phyloP scores from a whole-genome alignment of 257 asterid genomes.

The Thymus mandschuricus region DNA sequence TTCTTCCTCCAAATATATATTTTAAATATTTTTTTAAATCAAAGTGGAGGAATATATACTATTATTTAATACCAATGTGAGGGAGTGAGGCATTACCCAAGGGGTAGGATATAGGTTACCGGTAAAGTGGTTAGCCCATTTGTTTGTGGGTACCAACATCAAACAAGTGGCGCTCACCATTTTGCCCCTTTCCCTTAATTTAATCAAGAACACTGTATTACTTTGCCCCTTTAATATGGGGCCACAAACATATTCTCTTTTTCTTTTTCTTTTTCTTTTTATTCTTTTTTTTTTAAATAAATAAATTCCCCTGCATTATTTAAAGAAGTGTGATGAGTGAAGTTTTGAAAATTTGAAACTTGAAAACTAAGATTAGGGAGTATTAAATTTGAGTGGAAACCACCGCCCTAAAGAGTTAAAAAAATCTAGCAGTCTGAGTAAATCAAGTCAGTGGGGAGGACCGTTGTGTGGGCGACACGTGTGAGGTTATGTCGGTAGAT shows the following conservation, averaged over 20 bases:
- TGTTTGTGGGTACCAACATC: background rate
- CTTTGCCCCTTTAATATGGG: background rate
- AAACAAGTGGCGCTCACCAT: slow-evolving; percentile 7
- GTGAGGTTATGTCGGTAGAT: background rate
- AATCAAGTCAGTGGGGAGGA: background rate
- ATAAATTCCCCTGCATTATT: background rate
- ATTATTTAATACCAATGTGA: too few species aligned
- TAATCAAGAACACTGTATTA: background rate
- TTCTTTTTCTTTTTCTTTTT: background rate
- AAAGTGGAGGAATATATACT: too few species aligned
- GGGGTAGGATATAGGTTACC: too few species aligned
- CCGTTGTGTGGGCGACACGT: background rate
- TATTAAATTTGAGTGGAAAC: background rate
- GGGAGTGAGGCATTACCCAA: too few species aligned
- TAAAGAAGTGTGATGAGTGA: slow-evolving; percentile 3
- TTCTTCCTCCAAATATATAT: too few species aligned
- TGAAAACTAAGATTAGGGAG: background rate
- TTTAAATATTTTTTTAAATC: too few species aligned
- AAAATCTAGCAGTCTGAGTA: background rate
- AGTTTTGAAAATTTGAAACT: background rate
- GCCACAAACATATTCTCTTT: background rate
- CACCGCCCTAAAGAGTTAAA: background rate
- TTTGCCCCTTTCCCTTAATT: background rate
- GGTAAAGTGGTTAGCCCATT: slow-evolving; percentile 16
- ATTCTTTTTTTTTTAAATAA: too few species aligned